Percentiles rank a stretch among this genome's conserved stretches.
These are phyloP conservation scores for Plantago ovata DNA, from an alignment of 257 asterid genomes.

Conservation along the genomic window DNA sequence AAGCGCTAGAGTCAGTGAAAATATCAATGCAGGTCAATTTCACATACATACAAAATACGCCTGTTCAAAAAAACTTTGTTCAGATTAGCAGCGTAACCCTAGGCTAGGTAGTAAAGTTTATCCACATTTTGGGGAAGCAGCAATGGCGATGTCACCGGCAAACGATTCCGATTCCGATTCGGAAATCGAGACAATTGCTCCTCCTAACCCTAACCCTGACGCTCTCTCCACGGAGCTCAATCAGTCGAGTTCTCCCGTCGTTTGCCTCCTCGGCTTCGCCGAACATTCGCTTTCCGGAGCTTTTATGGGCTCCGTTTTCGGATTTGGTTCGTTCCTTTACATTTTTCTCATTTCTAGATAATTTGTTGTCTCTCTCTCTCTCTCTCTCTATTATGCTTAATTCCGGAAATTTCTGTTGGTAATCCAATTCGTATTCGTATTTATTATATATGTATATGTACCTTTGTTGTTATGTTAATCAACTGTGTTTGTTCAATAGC, in stretches of 20 bases:
- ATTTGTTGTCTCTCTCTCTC: too few species aligned
- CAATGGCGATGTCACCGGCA: conserved; percentile 2
- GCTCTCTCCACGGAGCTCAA: conserved; percentile 16
- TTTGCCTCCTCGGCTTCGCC: conserved; percentile 44
- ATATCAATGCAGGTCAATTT: not conserved
- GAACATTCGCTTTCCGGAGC: conserved; percentile 48
- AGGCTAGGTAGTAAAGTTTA: conserved; percentile 3
- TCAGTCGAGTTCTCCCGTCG: conserved; percentile 37
- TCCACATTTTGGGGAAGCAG: not conserved
- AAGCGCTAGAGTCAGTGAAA: not conserved
- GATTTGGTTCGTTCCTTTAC: conserved; percentile 32
- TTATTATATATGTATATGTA: too few species aligned
- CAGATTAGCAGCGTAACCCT: not conserved
- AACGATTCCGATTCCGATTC: conserved; percentile 1
- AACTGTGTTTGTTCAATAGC: too few species aligned
- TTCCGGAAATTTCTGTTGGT: too few species aligned
- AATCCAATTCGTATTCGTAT: too few species aligned
- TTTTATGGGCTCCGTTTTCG: conserved; percentile 52
- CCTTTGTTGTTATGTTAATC: too few species aligned
- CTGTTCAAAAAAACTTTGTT: not conserved
- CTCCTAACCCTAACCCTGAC: not conserved
- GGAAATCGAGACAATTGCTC: not conserved
- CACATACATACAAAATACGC: not conserved
- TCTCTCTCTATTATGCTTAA: too few species aligned
- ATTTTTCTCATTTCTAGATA: not conserved